Conservation (phyloP, 139 green algal species). For the Coelastrella sp. region DNA sequence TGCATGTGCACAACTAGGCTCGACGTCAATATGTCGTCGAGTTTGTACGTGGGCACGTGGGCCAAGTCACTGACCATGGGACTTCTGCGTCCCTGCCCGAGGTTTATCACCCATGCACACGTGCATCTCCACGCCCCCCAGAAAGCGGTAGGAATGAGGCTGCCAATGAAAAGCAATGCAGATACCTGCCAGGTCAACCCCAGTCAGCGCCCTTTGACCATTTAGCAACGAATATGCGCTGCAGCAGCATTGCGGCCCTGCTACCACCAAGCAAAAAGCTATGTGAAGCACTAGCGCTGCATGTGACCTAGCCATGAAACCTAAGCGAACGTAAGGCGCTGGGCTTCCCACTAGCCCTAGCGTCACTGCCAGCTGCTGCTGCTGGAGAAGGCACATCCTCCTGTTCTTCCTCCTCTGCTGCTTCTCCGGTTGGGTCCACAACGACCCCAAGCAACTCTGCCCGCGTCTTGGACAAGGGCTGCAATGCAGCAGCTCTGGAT, state of each 20-base stretch:
- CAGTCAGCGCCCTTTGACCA: no score
- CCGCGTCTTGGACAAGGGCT: not conserved
- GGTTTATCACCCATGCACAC: no score
- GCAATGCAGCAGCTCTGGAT: not conserved
- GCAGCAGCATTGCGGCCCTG: no score
- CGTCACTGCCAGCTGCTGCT: not conserved
- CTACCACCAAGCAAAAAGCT: no score
- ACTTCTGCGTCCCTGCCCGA: no score
- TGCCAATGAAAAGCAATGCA: no score
- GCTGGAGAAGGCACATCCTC: not conserved
- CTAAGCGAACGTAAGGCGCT: not conserved
- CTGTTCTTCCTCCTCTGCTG: not conserved
- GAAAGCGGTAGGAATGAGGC: no score
- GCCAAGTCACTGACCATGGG: not conserved
- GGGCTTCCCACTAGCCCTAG: not conserved
- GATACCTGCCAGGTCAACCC: no score
- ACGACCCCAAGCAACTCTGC: slow-evolving; percentile 23
- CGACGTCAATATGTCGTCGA: not conserved
- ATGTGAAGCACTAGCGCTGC: no score
- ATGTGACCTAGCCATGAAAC: not conserved
- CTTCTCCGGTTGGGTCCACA: not conserved
- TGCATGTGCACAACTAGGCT: not conserved
- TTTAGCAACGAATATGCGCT: no score
- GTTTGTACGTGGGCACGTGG: not conserved
- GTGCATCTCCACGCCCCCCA: no score